These are phyloP conservation scores for Venturia aucupariae DNA, from an alignment of 2,329 filamentous ascomycete genomes.

Conservation along the genomic window DNA sequence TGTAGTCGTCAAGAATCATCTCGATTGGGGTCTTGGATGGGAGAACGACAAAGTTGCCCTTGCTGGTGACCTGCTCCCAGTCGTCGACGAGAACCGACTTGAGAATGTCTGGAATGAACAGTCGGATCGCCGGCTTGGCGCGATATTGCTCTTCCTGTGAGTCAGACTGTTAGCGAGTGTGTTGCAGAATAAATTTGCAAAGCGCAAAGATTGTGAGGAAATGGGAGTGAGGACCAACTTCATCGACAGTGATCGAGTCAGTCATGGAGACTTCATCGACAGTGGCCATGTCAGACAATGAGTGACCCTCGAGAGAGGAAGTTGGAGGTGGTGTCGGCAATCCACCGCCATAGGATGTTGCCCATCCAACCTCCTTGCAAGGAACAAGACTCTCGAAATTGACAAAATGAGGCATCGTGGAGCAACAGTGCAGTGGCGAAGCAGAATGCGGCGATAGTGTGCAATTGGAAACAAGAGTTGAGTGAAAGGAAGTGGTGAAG, in stretches of 20 bases:
- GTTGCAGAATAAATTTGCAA: neutral
- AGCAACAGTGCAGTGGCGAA: neutral
- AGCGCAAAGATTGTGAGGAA: neutral
- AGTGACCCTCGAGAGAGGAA: neutral
- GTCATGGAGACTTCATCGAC: neutral
- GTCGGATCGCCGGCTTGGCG: constrained; percentile 71
- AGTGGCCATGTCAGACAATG: no score
- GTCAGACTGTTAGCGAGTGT: neutral
- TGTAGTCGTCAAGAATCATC: constrained; percentile 73
- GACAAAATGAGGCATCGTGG: neutral
- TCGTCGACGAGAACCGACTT: constrained; percentile 94
- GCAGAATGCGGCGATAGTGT: neutral
- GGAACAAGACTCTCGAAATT: neutral
- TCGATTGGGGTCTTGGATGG: constrained; percentile 68
- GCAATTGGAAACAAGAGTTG: neutral
- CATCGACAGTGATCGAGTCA: neutral
- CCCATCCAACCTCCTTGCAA: neutral
- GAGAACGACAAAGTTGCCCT: constrained; percentile 77
- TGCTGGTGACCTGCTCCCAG: constrained; percentile 98
- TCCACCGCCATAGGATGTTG: neutral
- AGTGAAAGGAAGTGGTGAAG: neutral
- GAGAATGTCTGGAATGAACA: constrained; percentile 78
- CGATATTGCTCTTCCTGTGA: constrained; percentile 79
- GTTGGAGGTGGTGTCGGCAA: neutral
- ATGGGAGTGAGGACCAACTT: neutral